Evolutionary conservation across 169 alveolate genomes (phyloP).

Genomic region (Perkinsus marinus): DNA sequence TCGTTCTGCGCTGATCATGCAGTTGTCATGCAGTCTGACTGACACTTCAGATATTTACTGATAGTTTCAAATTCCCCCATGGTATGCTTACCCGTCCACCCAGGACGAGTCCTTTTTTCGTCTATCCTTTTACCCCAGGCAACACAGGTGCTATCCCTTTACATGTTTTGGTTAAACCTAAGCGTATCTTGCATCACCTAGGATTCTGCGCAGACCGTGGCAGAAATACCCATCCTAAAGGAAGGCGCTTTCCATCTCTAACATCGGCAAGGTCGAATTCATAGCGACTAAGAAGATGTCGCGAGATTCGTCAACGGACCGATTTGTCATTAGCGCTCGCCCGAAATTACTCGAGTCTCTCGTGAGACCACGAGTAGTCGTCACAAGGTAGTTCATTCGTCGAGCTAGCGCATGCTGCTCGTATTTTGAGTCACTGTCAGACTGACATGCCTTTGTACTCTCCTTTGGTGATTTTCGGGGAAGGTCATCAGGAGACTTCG

Average conservation of each 20-base stretch:
- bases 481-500: too few species aligned
- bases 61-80: too few species aligned
- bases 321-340: neutral
- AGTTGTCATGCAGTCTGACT: too few species aligned
- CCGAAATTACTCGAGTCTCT: neutral
- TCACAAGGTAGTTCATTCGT: neutral
- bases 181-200: neutral
- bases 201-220: neutral
- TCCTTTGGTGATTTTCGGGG: too few species aligned
- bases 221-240: neutral
- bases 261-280: neutral
- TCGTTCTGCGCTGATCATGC: too few species aligned
- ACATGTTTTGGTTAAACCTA: neutral
- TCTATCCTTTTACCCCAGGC: conserved; percentile 46
- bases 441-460: too few species aligned
- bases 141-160: too few species aligned
- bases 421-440: neutral
- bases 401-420: neutral
- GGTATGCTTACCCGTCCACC: conserved; percentile 41
- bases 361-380: too few species aligned
- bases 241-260: neutral
- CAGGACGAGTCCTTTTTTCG: conserved; percentile 25
- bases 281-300: neutral
- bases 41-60: too few species aligned
- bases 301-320: too few species aligned